Evolutionary conservation across 805 yeast species (phyloP).

Genomic region (Yarrowia hollandica): DNA sequence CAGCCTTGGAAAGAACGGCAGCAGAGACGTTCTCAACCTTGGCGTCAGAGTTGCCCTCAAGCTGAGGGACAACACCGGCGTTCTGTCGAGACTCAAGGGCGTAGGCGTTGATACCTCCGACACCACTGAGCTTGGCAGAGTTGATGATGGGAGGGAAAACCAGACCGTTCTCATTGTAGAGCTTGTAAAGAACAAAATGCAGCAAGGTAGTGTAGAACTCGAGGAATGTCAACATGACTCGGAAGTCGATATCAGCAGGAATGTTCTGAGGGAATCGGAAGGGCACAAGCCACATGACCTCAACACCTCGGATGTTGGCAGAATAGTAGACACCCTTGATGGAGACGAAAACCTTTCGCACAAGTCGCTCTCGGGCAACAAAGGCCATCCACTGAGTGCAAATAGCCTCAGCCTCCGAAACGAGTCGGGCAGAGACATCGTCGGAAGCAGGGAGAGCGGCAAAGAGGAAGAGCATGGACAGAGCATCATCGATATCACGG

Average conservation of each 20-base stretch:
- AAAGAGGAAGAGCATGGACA: conserved; percentile 91
- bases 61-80: conserved; percentile 37
- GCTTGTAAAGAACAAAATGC: conserved; percentile 81
- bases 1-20: conserved; percentile 42
- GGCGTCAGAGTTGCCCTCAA: conserved; percentile 38
- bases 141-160: conserved; percentile 90
- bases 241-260: conserved; percentile 91
- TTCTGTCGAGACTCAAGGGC: conserved; percentile 56
- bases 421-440: conserved; percentile 72
- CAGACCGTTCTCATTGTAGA: conserved; percentile 81
- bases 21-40: conserved; percentile 34
- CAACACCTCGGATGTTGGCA: conserved; percentile 87
- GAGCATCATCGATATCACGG: conserved; percentile 91
- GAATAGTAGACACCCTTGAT: conserved; percentile 97
- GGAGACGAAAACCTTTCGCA: conserved; percentile 89
- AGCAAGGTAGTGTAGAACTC: conserved; percentile 92
- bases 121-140: conserved; percentile 67
- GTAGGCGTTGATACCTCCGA: conserved; percentile 86
- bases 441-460: conserved; percentile 94
- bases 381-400: conserved; percentile 96
- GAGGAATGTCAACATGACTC: conserved; percentile 93
- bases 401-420: conserved; percentile 81
- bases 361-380: conserved; percentile 76
- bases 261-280: conserved; percentile 95
- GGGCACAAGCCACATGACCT: conserved; percentile 93